phyloP scores from a whole-genome alignment of 2,329 filamentous ascomycete species.

The Setomelanomma holmii region DNA sequence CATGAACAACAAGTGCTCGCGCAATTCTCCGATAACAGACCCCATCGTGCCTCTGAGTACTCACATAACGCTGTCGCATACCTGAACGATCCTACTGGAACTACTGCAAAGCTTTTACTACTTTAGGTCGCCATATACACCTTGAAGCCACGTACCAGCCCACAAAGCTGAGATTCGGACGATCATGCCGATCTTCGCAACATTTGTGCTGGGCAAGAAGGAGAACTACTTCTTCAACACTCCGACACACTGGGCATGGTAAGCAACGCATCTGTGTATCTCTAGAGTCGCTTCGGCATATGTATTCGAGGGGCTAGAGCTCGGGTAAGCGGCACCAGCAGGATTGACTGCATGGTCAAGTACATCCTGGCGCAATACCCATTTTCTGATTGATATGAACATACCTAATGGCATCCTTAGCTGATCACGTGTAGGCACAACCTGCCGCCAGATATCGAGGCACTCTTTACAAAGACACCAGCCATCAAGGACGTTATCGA shows the following conservation, averaged over 20 bases:
- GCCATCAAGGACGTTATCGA: constrained; percentile 38
- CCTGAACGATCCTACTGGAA: no score
- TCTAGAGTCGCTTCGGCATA: background rate
- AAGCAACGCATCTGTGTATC: constrained; percentile 3
- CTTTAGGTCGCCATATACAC: no score
- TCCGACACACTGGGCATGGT: constrained; percentile 44
- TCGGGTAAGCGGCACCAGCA: background rate
- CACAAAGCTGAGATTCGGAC: constrained; percentile 1
- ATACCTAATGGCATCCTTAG: no score
- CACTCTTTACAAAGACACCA: constrained; percentile 38
- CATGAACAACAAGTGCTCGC: background rate
- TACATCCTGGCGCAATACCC: no score
- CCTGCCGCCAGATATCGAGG: constrained; percentile 36
- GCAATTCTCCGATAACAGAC: background rate
- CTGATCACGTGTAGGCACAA: constrained; percentile 24
- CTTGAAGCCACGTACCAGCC: no score
- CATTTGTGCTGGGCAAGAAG: constrained; percentile 36
- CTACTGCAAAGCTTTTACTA: no score
- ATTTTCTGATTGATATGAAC: background rate
- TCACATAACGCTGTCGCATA: no score
- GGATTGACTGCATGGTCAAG: no score
- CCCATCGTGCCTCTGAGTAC: no score
- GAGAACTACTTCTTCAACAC: constrained; percentile 43
- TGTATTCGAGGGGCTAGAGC: background rate
- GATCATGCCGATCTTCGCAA: constrained; percentile 37